phyloP scores from a whole-genome alignment of 2,329 filamentous ascomycete species.

The Alternaria dauci region DNA sequence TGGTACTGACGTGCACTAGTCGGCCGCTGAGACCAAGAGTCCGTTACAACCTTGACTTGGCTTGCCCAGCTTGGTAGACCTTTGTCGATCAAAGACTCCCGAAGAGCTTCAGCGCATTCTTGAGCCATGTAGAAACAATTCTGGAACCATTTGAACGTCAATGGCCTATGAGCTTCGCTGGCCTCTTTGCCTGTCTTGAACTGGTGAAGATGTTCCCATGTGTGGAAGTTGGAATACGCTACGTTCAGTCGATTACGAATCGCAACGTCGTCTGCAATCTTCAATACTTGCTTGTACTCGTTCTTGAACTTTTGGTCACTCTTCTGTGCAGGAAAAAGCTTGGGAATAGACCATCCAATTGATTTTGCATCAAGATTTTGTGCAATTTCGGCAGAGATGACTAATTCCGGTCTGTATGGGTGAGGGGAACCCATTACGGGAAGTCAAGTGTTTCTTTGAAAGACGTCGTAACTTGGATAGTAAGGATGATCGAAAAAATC shows the following conservation, averaged over 20 bases:
- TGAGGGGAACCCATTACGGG: not conserved
- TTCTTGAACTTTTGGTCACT: not conserved
- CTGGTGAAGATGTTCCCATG: not conserved
- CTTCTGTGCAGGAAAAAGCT: not conserved
- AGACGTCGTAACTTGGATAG: not conserved
- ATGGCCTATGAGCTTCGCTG: not conserved
- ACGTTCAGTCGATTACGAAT: not conserved
- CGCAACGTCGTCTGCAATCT: not conserved
- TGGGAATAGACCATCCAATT: not conserved
- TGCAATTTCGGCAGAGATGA: not conserved
- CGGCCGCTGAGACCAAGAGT: not conserved
- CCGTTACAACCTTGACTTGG: not conserved
- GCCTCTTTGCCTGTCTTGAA: not conserved
- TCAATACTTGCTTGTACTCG: not conserved
- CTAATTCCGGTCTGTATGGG: not conserved
- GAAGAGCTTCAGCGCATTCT: not conserved
- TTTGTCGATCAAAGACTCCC: not conserved
- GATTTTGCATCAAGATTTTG: not conserved
- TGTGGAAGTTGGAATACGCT: conserved; percentile 5
- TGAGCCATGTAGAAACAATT: conserved; percentile 5
- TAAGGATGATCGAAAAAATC: not conserved
- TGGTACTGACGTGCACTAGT: conserved; percentile 4
- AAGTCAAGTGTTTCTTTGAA: not conserved
- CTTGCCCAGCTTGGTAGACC: not conserved
- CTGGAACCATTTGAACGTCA: not conserved